Conservation (phyloP, 805 yeast genomes). For the Ogataea paraovalis region DNA sequence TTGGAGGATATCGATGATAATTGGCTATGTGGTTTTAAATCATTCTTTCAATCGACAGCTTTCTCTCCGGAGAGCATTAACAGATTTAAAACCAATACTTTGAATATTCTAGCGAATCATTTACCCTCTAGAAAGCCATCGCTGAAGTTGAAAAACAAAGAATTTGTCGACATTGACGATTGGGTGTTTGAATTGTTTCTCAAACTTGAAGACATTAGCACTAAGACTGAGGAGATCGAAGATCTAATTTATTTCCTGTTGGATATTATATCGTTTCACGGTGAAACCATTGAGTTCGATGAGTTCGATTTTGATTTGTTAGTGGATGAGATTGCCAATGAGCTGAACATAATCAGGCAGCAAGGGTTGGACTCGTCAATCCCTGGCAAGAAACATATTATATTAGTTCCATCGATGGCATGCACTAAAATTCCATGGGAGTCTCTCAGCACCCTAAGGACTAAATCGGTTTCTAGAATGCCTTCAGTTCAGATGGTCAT, state of each 20-base stretch:
- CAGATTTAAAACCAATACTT: constrained; percentile 36
- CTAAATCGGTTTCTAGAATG: constrained; percentile 63
- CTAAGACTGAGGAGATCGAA: constrained; percentile 41
- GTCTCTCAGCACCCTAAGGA: constrained; percentile 53
- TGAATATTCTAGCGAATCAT: constrained; percentile 38
- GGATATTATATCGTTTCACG: constrained; percentile 58
- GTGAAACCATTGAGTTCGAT: constrained; percentile 61
- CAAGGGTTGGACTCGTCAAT: too few relatives aligned
- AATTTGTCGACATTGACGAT: constrained; percentile 36
- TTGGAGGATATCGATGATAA: constrained; percentile 52
- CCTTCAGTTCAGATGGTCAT: constrained; percentile 56
- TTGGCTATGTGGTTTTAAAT: constrained; percentile 78
- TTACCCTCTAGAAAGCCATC: constrained; percentile 33
- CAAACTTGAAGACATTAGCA: constrained; percentile 36
- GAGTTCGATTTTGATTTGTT: constrained; percentile 59
- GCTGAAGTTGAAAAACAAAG: constrained; percentile 4
- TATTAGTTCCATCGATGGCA: constrained; percentile 62
- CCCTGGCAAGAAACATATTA: constrained; percentile 43
- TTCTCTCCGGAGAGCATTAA: constrained; percentile 25
- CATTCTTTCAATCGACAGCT: constrained; percentile 46
- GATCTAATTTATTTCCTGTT: constrained; percentile 61
- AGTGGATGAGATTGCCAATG: constrained; percentile 46
- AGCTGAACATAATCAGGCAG: constrained; percentile 35
- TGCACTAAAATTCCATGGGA: constrained; percentile 91
- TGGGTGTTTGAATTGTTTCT: constrained; percentile 49